Percentiles rank a stretch among this genome's conserved stretches.
These are phyloP conservation scores for Fraxinus sp. DNA, from an alignment of 305 asterid species.

Conservation along the genomic window DNA sequence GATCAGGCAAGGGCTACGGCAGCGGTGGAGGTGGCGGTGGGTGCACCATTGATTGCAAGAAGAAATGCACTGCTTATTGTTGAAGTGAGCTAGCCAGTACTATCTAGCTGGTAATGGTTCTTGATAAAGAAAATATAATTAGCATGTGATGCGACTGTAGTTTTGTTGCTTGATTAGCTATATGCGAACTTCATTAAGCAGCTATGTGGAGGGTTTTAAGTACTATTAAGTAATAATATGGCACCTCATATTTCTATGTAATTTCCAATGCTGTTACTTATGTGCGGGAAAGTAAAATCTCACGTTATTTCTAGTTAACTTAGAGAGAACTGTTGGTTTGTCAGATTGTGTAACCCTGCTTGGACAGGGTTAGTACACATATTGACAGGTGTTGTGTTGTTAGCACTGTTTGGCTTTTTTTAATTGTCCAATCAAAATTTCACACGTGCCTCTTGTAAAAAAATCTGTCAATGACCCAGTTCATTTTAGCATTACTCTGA, in stretches of 20 bases:
- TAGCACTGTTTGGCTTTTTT: no score
- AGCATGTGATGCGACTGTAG: neutral
- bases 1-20: conserved; percentile 80
- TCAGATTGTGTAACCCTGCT: neutral
- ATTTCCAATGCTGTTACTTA: neutral
- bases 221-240: neutral
- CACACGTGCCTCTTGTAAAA: no score
- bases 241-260: neutral
- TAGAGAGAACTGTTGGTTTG: neutral
- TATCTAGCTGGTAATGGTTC: neutral
- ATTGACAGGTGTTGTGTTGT: no score
- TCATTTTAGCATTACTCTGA: no score
- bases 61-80: conserved; percentile 70
- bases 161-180: neutral
- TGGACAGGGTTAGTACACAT: no score
- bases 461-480: no score
- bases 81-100: conserved; percentile 19
- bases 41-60: conserved; percentile 78
- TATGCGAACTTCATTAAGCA: neutral
- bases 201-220: neutral
- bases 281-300: neutral
- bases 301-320: neutral
- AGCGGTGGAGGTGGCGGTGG: conserved; percentile 94
- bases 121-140: neutral
- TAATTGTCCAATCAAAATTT: no score